phyloP scores from a whole-genome alignment of 2,329 filamentous ascomycete genomes.

The Corniculantispora saksenae region DNA sequence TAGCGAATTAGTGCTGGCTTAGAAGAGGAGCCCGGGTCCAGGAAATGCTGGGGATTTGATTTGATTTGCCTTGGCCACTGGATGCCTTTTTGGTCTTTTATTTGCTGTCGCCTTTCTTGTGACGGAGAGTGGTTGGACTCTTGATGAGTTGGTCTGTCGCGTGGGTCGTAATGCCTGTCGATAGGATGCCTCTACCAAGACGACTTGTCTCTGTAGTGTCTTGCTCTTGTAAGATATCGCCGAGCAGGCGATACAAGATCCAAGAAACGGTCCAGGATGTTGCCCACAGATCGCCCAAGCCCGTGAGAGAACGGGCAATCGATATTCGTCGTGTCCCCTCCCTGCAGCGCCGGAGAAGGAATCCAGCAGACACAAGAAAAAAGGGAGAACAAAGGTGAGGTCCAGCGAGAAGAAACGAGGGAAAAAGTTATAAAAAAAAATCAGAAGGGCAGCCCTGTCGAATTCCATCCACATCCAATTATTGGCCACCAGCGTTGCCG shows the following conservation, averaged over 20 bases:
- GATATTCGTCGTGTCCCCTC: not conserved
- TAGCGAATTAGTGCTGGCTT: slow-evolving; percentile 13
- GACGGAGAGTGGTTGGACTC: not conserved
- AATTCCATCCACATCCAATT: not conserved
- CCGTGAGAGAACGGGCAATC: not conserved
- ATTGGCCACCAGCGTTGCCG: not conserved
- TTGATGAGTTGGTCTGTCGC: not conserved
- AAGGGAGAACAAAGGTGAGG: not conserved
- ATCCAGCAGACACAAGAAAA: not conserved
- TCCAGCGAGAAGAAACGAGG: not conserved
- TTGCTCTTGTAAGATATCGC: not conserved
- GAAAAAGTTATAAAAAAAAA: not conserved
- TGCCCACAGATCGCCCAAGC: not conserved
- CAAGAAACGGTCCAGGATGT: not conserved
- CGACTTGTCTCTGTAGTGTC: not conserved
- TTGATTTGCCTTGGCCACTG: not conserved
- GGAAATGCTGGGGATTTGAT: slow-evolving; percentile 14
- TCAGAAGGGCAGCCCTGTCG: not conserved
- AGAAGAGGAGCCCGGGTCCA: slow-evolving; percentile 9
- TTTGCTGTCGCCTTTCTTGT: not conserved
- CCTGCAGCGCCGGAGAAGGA: not conserved
- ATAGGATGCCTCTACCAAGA: not conserved
- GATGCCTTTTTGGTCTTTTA: not conserved
- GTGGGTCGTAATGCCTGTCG: not conserved
- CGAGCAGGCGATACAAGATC: not conserved